phyloP scores from a whole-genome alignment of 169 alveolate species.

The Plasmodium malariae region DNA sequence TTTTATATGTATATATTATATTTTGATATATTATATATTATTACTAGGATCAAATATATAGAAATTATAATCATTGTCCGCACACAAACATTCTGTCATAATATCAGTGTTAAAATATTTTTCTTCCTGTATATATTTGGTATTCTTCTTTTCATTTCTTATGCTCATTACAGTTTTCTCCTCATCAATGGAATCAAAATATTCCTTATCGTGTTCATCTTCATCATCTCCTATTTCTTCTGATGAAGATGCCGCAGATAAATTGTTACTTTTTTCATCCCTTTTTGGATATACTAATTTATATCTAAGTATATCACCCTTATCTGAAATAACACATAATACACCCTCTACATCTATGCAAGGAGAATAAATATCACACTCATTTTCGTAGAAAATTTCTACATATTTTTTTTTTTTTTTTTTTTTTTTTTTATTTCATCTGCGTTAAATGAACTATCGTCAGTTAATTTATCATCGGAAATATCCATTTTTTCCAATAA shows the following conservation, averaged over 20 bases:
- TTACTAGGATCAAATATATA: conserved; percentile 74
- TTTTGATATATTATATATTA: too few species aligned
- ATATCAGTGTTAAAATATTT: conserved; percentile 35
- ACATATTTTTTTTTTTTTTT: conserved; percentile 32
- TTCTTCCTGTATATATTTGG: conserved; percentile 28
- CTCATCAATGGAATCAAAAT: neutral
- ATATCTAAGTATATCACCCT: conserved; percentile 66
- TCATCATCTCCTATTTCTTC: conserved; percentile 32
- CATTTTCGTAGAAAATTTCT: conserved; percentile 68
- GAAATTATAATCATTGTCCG: conserved; percentile 71
- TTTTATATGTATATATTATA: too few species aligned
- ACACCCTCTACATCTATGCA: conserved; percentile 64
- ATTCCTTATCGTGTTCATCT: conserved; percentile 13
- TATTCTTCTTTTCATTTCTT: conserved; percentile 34
- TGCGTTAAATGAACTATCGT: conserved; percentile 8
- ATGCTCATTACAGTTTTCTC: conserved; percentile 4
- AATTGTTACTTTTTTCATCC: conserved; percentile 9
- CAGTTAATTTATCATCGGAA: conserved; percentile 19
- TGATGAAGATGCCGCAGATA: conserved; percentile 26
- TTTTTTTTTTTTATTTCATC: conserved; percentile 34
- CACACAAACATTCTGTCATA: conserved; percentile 54
- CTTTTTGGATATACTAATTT: conserved; percentile 15
- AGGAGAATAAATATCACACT: conserved; percentile 59
- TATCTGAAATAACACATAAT: conserved; percentile 56
- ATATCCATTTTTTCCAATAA: conserved; percentile 19